A percentile compares a stretch with the other conserved stretches of the same genome.
These are phyloP conservation scores for Biscogniauxia marginata DNA, from an alignment of 2,329 filamentous ascomycete species.

Conservation along the genomic window DNA sequence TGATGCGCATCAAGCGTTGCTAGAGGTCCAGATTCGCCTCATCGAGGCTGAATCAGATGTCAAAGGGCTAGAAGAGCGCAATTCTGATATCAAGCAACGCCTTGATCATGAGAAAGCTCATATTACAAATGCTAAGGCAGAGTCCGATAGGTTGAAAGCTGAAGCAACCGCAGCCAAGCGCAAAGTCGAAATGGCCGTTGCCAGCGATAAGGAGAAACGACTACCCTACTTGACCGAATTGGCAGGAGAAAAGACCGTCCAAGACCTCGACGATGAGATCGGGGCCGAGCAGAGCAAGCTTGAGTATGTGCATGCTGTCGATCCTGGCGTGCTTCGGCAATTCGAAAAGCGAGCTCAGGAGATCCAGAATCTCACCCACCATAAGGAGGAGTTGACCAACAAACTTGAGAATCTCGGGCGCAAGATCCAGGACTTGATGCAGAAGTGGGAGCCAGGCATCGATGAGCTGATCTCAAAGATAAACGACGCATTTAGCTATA, in stretches of 20 bases:
- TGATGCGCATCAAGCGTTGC: conserved; percentile 58
- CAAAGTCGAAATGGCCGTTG: conserved; percentile 41
- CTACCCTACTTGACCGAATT: conserved; percentile 44
- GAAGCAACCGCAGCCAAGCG: conserved; percentile 35
- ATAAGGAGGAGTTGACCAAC: conserved; percentile 53
- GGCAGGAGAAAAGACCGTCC: conserved; percentile 50
- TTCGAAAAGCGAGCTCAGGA: conserved; percentile 71
- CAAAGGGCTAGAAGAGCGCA: conserved; percentile 64
- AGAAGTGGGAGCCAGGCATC: conserved; percentile 78
- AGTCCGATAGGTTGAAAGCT: conserved; percentile 36
- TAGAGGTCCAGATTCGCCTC: conserved; percentile 67
- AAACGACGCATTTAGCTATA: conserved; percentile 86
- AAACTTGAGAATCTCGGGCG: conserved; percentile 54
- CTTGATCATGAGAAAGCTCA: conserved; percentile 47
- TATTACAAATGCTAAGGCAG: conserved; percentile 39
- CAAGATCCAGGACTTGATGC: conserved; percentile 65
- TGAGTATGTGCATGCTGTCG: conserved; percentile 76
- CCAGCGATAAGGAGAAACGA: conserved; percentile 37
- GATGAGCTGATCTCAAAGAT: conserved; percentile 77
- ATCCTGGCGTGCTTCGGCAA: conserved; percentile 71
- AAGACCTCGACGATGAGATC: conserved; percentile 71
- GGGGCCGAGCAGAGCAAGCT: conserved; percentile 71
- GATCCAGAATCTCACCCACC: conserved; percentile 63
- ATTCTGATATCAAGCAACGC: conserved; percentile 54
- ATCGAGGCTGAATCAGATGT: conserved; percentile 85